Evolutionary conservation across 2,329 filamentous ascomycete genomes (phyloP).

Genomic region (Gaeumannomyces sp.): DNA sequence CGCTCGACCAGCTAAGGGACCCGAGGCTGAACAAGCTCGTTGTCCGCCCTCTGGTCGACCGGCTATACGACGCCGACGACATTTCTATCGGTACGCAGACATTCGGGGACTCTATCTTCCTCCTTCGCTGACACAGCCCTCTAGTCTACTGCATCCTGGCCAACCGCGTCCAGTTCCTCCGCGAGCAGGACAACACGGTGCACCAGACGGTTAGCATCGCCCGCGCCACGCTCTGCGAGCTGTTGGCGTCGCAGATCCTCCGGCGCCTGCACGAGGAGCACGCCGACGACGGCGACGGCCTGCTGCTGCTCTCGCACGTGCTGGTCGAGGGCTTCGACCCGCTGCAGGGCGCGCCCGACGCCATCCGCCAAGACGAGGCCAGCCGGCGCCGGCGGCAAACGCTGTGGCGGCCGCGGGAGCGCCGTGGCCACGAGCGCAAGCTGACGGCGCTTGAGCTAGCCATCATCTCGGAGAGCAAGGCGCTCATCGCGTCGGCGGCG

Average conservation of each 20-base stretch:
- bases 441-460: slow-evolving; percentile 73
- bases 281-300: slow-evolving; percentile 44
- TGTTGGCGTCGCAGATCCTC: slow-evolving; percentile 60
- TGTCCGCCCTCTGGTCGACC: slow-evolving; percentile 62
- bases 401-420: slow-evolving; percentile 33
- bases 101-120: background rate
- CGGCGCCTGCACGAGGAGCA: slow-evolving; percentile 64
- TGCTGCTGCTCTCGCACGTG: slow-evolving; percentile 60
- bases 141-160: slow-evolving; percentile 67
- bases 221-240: slow-evolving; percentile 61
- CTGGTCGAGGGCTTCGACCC: slow-evolving; percentile 67
- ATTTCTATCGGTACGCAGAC: slow-evolving; percentile 48
- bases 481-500: slow-evolving; percentile 69
- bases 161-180: slow-evolving; percentile 63
- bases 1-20: slow-evolving; percentile 57
- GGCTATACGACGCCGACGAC: slow-evolving; percentile 59
- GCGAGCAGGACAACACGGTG: slow-evolving; percentile 58
- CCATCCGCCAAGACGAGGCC: slow-evolving; percentile 13
- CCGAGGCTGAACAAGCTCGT: slow-evolving; percentile 62
- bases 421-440: slow-evolving; percentile 42
- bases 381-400: slow-evolving; percentile 12
- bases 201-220: slow-evolving; percentile 66
- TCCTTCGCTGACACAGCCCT: background rate
- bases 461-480: slow-evolving; percentile 75
- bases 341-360: slow-evolving; percentile 62